A percentile compares a stretch with the other conserved stretches of the same genome.
phyloP scores from a whole-genome alignment of 768 basidiomycete genomes.

The Macrolepiota albuminosa region DNA sequence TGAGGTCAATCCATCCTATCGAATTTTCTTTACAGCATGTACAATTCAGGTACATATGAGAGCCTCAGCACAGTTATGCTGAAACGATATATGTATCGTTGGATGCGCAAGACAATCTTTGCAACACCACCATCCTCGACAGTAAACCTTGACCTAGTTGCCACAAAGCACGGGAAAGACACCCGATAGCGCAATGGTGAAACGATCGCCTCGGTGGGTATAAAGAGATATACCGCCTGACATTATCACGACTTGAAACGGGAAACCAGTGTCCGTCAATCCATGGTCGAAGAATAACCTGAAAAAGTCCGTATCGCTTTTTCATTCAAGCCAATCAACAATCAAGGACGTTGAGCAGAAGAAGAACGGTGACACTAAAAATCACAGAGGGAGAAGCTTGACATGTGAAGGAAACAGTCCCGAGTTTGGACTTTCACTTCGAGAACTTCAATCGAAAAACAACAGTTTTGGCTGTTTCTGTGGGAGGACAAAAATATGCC shows the following conservation, averaged over 20 bases:
- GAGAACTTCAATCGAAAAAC: neutral
- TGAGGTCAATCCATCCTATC: too few relatives aligned
- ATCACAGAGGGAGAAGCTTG: constrained; percentile 27
- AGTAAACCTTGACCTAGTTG: constrained; percentile 31
- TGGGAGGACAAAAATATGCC: constrained; percentile 28
- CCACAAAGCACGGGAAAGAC: constrained; percentile 26
- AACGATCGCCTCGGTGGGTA: constrained; percentile 29
- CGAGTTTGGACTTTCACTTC: constrained; percentile 1
- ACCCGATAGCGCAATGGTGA: constrained; percentile 26
- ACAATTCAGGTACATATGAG: too few relatives aligned
- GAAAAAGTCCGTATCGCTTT: constrained; percentile 27
- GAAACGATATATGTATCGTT: too few relatives aligned
- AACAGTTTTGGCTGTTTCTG: constrained; percentile 15
- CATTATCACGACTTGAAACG: constrained; percentile 30
- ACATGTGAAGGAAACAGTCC: constrained; percentile 38
- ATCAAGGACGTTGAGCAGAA: neutral
- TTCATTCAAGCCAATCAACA: neutral
- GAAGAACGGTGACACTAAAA: constrained; percentile 34
- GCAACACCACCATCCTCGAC: constrained; percentile 32
- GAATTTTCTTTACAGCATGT: too few relatives aligned
- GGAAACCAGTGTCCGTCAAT: constrained; percentile 20
- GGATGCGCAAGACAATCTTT: constrained; percentile 32
- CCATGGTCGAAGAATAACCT: constrained; percentile 31
- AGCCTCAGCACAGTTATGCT: too few relatives aligned
- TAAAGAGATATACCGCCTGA: constrained; percentile 36